Conservation (phyloP, 1,284 basidiomycete species). For the Boletus smithii region DNA sequence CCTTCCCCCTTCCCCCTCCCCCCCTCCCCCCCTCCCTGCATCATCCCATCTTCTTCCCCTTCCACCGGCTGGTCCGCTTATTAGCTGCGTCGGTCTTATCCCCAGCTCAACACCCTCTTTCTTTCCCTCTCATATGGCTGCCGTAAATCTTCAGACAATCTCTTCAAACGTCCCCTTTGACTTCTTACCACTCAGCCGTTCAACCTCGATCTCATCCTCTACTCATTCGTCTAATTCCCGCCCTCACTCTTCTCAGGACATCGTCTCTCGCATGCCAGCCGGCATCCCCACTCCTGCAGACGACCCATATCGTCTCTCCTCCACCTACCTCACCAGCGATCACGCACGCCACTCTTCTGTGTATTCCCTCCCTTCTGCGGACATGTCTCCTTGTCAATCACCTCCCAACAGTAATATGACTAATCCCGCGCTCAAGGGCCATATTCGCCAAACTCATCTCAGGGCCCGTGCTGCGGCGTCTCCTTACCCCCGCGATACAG, state of each 20-base stretch:
- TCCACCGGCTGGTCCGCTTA: slow-evolving; percentile 35
- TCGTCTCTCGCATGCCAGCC: slow-evolving; percentile 48
- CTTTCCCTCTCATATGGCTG: slow-evolving; percentile 49
- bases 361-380: slow-evolving; percentile 42
- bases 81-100: slow-evolving; percentile 37
- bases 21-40: not conserved
- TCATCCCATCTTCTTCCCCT: slow-evolving; percentile 14
- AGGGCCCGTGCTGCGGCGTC: slow-evolving; percentile 73
- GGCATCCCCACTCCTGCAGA: slow-evolving; percentile 51
- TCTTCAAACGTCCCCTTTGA: slow-evolving; percentile 63
- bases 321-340: slow-evolving; percentile 51
- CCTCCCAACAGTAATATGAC: slow-evolving; percentile 68
- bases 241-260: slow-evolving; percentile 71
- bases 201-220: slow-evolving; percentile 69
- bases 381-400: slow-evolving; percentile 54
- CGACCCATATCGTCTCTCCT: slow-evolving; percentile 65
- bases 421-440: slow-evolving; percentile 68
- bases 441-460: slow-evolving; percentile 68
- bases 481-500: slow-evolving; percentile 77
- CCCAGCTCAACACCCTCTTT: slow-evolving; percentile 40
- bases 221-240: slow-evolving; percentile 68
- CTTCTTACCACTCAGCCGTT: slow-evolving; percentile 64
- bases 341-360: slow-evolving; percentile 45
- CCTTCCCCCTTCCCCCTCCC: slow-evolving; percentile 2
- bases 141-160: slow-evolving; percentile 72